These are phyloP conservation scores for Epichloe sibirici DNA, from an alignment of 2,329 filamentous ascomycete species.

Conservation along the genomic window DNA sequence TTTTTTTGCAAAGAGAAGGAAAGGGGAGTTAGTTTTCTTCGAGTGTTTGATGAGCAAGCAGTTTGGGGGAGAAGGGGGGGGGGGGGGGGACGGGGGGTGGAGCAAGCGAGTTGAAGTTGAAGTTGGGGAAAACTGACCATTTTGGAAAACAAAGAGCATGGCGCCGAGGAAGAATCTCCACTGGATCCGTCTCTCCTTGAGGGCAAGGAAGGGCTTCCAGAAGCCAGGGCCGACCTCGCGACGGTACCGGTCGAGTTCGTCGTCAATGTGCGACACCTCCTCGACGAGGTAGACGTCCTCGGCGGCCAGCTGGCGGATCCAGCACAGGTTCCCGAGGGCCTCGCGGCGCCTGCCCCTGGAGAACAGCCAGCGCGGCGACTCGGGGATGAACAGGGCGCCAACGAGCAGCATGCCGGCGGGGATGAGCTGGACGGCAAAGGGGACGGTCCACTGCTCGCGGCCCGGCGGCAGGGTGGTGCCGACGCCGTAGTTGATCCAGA, in stretches of 20 bases:
- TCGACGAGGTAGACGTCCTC: constrained; percentile 57
- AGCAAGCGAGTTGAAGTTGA: no score
- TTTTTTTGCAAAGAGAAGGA: no score
- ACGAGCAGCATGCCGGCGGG: constrained; percentile 50
- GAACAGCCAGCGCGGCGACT: constrained; percentile 61
- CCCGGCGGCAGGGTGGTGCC: constrained; percentile 33
- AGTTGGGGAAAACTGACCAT: constrained; percentile 30
- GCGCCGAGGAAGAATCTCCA: constrained; percentile 64
- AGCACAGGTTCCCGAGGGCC: constrained; percentile 46
- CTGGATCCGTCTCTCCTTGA: constrained; percentile 43
- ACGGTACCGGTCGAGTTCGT: constrained; percentile 53
- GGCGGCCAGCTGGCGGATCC: constrained; percentile 47
- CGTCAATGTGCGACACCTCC: constrained; percentile 59
- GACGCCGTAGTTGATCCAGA: constrained; percentile 43
- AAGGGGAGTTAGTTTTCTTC: no score
- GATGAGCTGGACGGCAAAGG: constrained; percentile 55
- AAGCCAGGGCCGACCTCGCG: constrained; percentile 56
- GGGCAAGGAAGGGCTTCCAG: constrained; percentile 57
- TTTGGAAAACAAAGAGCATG: constrained; percentile 70
- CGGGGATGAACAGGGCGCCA: constrained; percentile 47
- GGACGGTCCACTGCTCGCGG: constrained; percentile 49
- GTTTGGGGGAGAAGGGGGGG: background rate
- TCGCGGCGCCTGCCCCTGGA: constrained; percentile 46
- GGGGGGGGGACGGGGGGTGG: background rate
- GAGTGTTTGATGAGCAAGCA: no score